These are phyloP conservation scores for Epichloe aotearoae DNA, from an alignment of 2,329 filamentous ascomycete species.

Conservation along the genomic window DNA sequence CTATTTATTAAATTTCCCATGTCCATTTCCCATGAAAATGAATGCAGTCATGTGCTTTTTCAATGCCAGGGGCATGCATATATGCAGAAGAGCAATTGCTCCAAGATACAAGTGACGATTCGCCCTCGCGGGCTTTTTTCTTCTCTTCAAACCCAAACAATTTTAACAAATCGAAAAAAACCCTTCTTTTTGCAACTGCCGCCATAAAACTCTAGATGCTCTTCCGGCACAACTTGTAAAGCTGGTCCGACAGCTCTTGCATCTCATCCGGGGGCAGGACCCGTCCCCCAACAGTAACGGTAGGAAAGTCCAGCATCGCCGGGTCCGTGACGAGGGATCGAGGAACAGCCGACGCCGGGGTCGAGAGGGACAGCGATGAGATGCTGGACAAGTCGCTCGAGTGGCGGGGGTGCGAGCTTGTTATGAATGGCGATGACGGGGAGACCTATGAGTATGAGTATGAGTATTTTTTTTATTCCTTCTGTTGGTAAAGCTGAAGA, in stretches of 20 bases:
- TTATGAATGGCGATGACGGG: neutral
- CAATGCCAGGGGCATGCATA: too few relatives aligned
- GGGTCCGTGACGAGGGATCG: neutral
- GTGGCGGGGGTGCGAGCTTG: neutral
- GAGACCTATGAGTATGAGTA: neutral
- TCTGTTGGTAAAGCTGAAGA: neutral
- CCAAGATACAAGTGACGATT: neutral
- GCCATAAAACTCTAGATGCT: neutral
- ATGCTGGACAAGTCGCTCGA: conserved; percentile 2
- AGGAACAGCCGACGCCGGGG: neutral
- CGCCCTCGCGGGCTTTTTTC: neutral
- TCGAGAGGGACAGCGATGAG: conserved; percentile 1
- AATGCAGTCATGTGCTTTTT: too few relatives aligned
- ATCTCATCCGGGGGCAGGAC: neutral
- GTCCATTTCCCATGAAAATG: too few relatives aligned
- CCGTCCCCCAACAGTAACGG: conserved; percentile 1
- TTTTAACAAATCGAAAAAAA: neutral
- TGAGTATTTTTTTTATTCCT: neutral
- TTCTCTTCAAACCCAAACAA: neutral
- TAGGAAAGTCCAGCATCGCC: neutral
- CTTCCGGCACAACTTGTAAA: conserved; percentile 1
- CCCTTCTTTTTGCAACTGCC: neutral
- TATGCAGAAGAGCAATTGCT: too few relatives aligned
- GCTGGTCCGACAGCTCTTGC: conserved; percentile 1
- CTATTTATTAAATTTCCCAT: too few relatives aligned